Evolutionary conservation across 371 early-diverging fungal species (phyloP), one percentile per base, ranked within the genome.

Genomic region (Mucor circinelloides): DNA sequence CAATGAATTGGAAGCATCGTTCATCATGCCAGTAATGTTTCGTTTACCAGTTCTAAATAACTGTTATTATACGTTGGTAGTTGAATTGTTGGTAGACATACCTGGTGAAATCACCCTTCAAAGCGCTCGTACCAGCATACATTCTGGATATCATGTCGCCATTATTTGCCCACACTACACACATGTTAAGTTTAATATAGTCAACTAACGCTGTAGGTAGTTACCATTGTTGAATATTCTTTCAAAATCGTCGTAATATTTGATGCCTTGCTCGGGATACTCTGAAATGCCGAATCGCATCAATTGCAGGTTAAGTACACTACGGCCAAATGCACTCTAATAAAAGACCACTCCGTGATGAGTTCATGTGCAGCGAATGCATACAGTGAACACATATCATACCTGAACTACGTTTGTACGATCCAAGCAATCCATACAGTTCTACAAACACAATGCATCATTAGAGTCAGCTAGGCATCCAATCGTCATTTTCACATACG

Each of bases 341-440:
- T 19, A 0, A 6, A 54, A 27, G 8, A n/a, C 10, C 42, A 42
- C 15, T 42, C 10, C 3, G 27, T 6, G 21, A 21, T 48, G 21
- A 48, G 21, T 23, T 6, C 21, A 19, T 23, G 19, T 48, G 6
- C 17, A 8, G 21, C 17, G 21, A 6, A 23, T 7, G 6, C 19
- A 48, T 23, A 21, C 10, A 23, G n/a, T n/a, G n/a, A n/a, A 7
- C 34, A 30, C 2, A 30, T 30, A 30, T 1, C 12, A 19, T 63
- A 82, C 83, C 74, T 84, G 99, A 2, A 98, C 96, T 6, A 99
- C 97, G 71, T 99, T 99, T 23, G 99, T 99, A 67, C 99, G 87
- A 78, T 99, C 99, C 34, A 99, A 80, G 72, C 98, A 99, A 85
- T 99, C 99, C 91, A 99, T 98, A 76, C 99, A 99, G 74, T 99